Percentiles rank a stretch among this genome's conserved stretches.
Conservation (phyloP, 2,329 filamentous ascomycete genomes). For the Albifimbria verrucaria region DNA sequence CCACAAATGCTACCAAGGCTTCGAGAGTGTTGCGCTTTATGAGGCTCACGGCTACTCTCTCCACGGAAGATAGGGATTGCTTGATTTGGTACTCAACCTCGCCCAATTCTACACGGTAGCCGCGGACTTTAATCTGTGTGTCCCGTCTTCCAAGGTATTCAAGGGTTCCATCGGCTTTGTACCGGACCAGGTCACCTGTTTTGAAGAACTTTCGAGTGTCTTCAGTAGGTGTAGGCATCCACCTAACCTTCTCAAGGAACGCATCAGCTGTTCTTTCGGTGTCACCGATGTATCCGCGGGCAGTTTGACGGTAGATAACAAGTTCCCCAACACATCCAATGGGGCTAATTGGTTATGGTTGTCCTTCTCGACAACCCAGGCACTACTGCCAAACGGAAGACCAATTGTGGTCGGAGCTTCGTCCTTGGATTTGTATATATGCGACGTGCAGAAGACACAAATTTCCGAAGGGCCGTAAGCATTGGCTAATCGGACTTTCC, state of each 20-base stretch:
- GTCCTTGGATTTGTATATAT: not conserved
- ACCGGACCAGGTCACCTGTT: constrained; percentile 20
- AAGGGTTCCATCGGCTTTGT: constrained; percentile 30
- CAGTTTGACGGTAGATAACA: constrained; percentile 16
- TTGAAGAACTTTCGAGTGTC: constrained; percentile 13
- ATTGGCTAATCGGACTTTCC: constrained; percentile 8
- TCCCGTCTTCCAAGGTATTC: constrained; percentile 47
- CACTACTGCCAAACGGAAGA: constrained; percentile 27
- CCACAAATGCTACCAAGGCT: too few species aligned
- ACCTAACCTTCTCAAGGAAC: too few species aligned
- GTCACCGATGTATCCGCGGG: constrained; percentile 18
- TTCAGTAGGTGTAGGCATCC: constrained; percentile 21
- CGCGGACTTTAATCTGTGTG: constrained; percentile 52
- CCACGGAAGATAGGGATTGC: not conserved
- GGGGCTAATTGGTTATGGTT: constrained; percentile 12
- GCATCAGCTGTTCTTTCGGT: constrained; percentile 15
- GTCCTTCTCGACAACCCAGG: constrained; percentile 40
- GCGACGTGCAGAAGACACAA: not conserved
- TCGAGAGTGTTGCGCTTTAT: constrained; percentile 4
- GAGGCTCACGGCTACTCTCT: constrained; percentile 3
- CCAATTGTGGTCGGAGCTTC: constrained; percentile 29
- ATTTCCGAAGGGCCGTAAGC: constrained; percentile 15
- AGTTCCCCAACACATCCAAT: constrained; percentile 14
- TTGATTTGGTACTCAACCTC: constrained; percentile 9
- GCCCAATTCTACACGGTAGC: constrained; percentile 46